phyloP scores from a whole-genome alignment of 805 yeast species.

The Yamadazyma phyllophila region DNA sequence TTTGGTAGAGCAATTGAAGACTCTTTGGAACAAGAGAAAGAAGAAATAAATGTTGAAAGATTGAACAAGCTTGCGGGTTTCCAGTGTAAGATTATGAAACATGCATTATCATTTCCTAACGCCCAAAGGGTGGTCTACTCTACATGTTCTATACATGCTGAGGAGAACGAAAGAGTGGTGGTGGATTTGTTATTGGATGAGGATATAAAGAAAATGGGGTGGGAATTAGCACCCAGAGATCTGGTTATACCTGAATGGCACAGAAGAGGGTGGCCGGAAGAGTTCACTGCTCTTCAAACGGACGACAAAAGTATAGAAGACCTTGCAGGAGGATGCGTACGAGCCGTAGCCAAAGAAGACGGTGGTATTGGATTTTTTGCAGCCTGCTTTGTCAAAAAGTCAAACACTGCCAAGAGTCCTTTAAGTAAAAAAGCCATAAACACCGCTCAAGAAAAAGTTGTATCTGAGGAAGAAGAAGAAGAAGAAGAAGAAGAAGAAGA shows the following conservation, averaged over 20 bases:
- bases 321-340: slow-evolving; percentile 81
- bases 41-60: slow-evolving; percentile 54
- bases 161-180: slow-evolving; percentile 93
- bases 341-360: slow-evolving; percentile 82
- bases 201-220: slow-evolving; percentile 63
- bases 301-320: slow-evolving; percentile 38
- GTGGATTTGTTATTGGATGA: slow-evolving; percentile 68
- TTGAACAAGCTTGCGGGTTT: slow-evolving; percentile 75
- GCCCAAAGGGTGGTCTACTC: slow-evolving; percentile 84
- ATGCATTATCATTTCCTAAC: slow-evolving; percentile 78
- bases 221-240: slow-evolving; percentile 63
- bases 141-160: slow-evolving; percentile 91
- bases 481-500: neutral
- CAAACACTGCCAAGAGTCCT: neutral
- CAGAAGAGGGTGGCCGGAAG: slow-evolving; percentile 74
- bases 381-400: slow-evolving; percentile 67
- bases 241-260: slow-evolving; percentile 83
- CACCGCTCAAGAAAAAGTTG: too few species aligned
- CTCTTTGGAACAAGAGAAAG: slow-evolving; percentile 39
- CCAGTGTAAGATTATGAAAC: slow-evolving; percentile 84
- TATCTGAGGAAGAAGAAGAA: neutral
- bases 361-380: slow-evolving; percentile 99
- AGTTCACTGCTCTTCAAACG: slow-evolving; percentile 51
- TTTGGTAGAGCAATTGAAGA: slow-evolving; percentile 81
- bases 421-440: neutral